These are phyloP conservation scores for Cladosporium halotolerans DNA, from an alignment of 2,329 filamentous ascomycete species.

Conservation along the genomic window DNA sequence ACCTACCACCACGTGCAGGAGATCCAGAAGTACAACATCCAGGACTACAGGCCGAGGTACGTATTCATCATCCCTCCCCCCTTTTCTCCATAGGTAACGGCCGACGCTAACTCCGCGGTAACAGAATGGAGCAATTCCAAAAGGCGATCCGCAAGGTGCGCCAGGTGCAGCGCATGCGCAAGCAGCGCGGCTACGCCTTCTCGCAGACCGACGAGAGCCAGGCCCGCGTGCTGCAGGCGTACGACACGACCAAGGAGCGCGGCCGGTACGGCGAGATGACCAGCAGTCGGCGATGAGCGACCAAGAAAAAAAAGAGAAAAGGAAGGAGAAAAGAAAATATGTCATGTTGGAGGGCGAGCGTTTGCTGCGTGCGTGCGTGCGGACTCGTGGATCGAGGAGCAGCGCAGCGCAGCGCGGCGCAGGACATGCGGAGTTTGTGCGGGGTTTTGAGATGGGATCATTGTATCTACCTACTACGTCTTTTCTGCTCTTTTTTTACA, in stretches of 20 bases:
- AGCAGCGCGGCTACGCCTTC: slow-evolving; percentile 97
- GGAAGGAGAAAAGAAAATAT: not conserved
- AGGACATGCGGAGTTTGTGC: not conserved
- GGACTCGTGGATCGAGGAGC: not conserved
- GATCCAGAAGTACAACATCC: slow-evolving; percentile 99
- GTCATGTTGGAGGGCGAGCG: not conserved
- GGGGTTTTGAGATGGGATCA: not conserved
- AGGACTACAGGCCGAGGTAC: slow-evolving; percentile 92
- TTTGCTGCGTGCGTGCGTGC: not conserved
- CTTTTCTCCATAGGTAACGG: not conserved
- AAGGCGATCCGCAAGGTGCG: slow-evolving; percentile 98
- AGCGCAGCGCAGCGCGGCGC: not conserved
- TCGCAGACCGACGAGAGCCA: slow-evolving; percentile 96
- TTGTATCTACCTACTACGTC: not conserved
- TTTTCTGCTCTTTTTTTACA: not conserved
- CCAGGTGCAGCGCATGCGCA: slow-evolving; percentile 98
- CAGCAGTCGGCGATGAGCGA: slow-evolving; percentile 33
- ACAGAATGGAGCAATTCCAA: slow-evolving; percentile 98
- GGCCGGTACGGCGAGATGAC: slow-evolving; percentile 95
- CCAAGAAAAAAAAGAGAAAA: not conserved
- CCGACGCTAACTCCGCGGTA: slow-evolving; percentile 14
- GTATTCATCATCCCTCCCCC: slow-evolving; percentile 24
- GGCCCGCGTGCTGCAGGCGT: slow-evolving; percentile 89
- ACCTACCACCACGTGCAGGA: slow-evolving; percentile 98
- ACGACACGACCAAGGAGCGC: slow-evolving; percentile 89